Percentiles rank a stretch among this genome's conserved stretches.
phyloP scores from a whole-genome alignment of 2,329 filamentous ascomycete genomes.

The Madurella mycetomatis region DNA sequence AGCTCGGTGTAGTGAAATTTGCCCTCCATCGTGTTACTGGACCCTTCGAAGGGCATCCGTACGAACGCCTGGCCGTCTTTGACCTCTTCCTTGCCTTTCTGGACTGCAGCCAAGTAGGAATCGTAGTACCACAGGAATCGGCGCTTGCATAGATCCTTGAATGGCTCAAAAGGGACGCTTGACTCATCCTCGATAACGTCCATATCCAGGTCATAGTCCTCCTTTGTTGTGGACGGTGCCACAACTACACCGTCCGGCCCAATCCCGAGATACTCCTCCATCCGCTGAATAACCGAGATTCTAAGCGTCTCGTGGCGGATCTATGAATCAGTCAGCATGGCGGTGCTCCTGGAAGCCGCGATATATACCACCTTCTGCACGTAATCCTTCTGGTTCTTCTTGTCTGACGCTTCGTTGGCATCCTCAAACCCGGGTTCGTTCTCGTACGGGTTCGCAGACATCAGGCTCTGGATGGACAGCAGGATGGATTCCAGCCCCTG shows the following conservation, averaged over 20 bases:
- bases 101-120: constrained; percentile 70
- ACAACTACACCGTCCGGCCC: constrained; percentile 45
- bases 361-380: constrained; percentile 66
- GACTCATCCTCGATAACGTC: constrained; percentile 48
- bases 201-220: constrained; percentile 45
- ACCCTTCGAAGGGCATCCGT: constrained; percentile 83
- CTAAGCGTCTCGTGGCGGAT: constrained; percentile 88
- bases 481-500: constrained; percentile 93
- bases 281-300: constrained; percentile 76
- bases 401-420: constrained; percentile 62
- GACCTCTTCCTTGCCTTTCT: constrained; percentile 59
- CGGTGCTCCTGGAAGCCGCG: neutral
- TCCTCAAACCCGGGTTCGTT: constrained; percentile 94
- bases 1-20: constrained; percentile 77
- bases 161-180: constrained; percentile 68
- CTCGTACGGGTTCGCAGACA: constrained; percentile 90
- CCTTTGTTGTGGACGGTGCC: constrained; percentile 30
- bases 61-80: constrained; percentile 61
- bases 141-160: constrained; percentile 84
- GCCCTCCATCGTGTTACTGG: constrained; percentile 77
- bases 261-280: constrained; percentile 75
- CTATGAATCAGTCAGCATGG: constrained; percentile 40
- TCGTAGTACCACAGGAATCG: constrained; percentile 96
- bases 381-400: constrained; percentile 70
- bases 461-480: constrained; percentile 91